phyloP scores from a whole-genome alignment of 129 eudicot species.

The Apium graveolens region DNA sequence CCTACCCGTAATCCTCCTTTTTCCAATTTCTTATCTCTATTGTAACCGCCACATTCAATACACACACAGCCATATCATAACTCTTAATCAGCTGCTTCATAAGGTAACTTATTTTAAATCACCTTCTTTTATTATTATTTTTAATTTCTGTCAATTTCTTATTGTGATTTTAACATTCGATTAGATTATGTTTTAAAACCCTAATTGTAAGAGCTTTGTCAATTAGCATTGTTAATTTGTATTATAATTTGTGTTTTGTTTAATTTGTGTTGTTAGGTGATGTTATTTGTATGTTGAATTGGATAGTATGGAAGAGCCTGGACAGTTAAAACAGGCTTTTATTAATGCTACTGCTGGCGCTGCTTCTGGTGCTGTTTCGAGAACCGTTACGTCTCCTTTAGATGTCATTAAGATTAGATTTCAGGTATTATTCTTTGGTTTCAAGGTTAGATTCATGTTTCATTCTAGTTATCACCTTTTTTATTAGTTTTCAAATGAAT shows the following conservation, averaged over 20 bases:
- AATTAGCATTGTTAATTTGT: neutral
- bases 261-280: neutral
- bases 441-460: neutral
- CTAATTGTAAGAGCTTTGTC: too few species aligned
- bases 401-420: constrained; percentile 95
- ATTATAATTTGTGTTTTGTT: neutral
- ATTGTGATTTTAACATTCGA: too few species aligned
- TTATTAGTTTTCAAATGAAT: neutral
- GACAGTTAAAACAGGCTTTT: constrained; percentile 67
- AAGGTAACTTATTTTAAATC: neutral
- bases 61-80: too few species aligned
- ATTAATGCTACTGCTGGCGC: constrained; percentile 84
- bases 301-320: constrained; percentile 73
- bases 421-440: constrained; percentile 38
- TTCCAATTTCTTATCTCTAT: too few species aligned
- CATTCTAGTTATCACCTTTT: neutral
- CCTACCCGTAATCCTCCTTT: too few species aligned
- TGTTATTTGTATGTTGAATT: constrained; percentile 17
- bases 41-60: too few species aligned
- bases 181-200: too few species aligned
- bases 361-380: constrained; percentile 79
- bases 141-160: too few species aligned
- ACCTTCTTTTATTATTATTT: fast-evolving
- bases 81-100: neutral
- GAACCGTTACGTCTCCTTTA: constrained; percentile 85